Conservation (phyloP, 83 land plant genomes). For the Picea abies region DNA sequence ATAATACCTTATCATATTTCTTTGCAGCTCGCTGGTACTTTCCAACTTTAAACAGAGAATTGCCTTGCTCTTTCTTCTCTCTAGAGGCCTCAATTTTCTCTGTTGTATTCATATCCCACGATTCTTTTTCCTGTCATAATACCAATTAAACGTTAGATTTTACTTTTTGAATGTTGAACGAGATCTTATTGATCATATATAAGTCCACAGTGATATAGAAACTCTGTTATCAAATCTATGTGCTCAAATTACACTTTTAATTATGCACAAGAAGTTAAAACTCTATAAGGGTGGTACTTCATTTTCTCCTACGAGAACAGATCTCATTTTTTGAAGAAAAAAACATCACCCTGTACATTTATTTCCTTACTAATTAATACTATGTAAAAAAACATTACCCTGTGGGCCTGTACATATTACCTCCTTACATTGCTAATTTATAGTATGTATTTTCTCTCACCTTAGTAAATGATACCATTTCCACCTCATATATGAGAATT, state of each 20-base stretch:
- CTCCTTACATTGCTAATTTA: too few relatives aligned
- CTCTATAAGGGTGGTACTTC: background rate
- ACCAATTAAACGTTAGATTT: background rate
- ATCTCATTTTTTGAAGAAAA: too few relatives aligned
- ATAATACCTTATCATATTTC: constrained; percentile 78
- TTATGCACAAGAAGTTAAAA: too few relatives aligned
- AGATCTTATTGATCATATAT: background rate
- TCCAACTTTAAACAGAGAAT: constrained; percentile 66
- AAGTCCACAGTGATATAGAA: background rate
- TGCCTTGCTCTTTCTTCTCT: constrained; percentile 80
- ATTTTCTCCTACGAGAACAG: background rate
- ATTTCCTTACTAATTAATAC: too few relatives aligned
- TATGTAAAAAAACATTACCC: too few relatives aligned
- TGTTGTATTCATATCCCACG: constrained; percentile 73
- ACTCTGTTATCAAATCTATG: background rate
- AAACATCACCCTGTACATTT: too few relatives aligned
- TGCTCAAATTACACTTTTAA: background rate
- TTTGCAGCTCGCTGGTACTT: constrained; percentile 70
- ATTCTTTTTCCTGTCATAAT: constrained; percentile 63
- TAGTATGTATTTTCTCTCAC: constrained; percentile 25
- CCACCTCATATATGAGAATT: constrained; percentile 65
- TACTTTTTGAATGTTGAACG: background rate
- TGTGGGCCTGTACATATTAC: background rate
- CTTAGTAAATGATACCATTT: constrained; percentile 67
- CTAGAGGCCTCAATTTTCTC: constrained; percentile 74